Evolutionary conservation across 179 eudicot species (phyloP), one percentile per base, ranked within the genome.

Genomic region (Drosera spatulata): DNA sequence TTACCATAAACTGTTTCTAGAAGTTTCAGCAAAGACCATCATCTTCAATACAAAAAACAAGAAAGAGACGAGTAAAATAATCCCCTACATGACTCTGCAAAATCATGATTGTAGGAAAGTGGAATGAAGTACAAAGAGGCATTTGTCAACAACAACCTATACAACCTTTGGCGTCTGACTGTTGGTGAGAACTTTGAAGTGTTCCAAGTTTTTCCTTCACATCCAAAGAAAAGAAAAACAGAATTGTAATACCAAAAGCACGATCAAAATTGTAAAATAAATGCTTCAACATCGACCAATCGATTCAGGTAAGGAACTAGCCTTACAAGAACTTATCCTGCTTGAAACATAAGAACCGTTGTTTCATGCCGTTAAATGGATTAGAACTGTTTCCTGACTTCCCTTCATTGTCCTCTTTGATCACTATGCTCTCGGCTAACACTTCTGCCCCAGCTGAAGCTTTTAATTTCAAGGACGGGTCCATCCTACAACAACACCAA

Each of bases 91-190:
- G 7, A 39, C 2, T 39, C 2, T 38, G 5, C 12, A 56, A 4
- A 39, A 56, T 33, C 7, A 53, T 22, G 37, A 53, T n/a, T 8
- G 13, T 53, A 10, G 7, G 7, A 9, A 41, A 41, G 44, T 46
- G 33, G 53, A 61, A 53, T 9, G n/a, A 15, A 15, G 3, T 38
- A 13, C 10, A 41, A 39, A 51, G 2, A 56, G 43, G 54, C 9
- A 47, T 38, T n/a, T n/a, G 38, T 38, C 14, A 10, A 41, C n/a
- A 10, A 13, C 10, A 60, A 60, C 46, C 11, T 59, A 47, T 55
- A 63, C 64, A 62, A 93, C 96, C 91, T 88, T 88, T 41, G 99
- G 96, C 61, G 79, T 67, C 69, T 88, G 99, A 57, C 6, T 71
- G 53, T 84, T 62, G 40, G 99, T 82, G 62, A 93, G 96, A 60